phyloP scores from a whole-genome alignment of 2,329 filamentous ascomycete genomes.

The Colletotrichum camelliae region DNA sequence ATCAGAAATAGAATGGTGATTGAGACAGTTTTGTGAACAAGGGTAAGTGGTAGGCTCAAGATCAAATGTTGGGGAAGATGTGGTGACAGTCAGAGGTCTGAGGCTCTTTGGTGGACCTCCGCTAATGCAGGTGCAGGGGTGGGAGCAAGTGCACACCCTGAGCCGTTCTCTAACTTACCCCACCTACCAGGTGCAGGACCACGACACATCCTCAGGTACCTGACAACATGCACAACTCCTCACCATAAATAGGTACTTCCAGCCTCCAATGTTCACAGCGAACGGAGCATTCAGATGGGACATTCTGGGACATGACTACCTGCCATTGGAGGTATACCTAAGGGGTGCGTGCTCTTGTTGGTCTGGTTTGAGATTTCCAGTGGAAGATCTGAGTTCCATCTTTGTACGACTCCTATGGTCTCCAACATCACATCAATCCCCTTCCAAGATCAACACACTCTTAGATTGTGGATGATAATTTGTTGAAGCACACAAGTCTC shows the following conservation, averaged over 20 bases:
- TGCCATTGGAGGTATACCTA: background rate
- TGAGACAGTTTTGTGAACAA: background rate
- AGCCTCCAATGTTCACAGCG: background rate
- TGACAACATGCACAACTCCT: background rate
- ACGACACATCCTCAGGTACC: background rate
- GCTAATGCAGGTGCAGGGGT: background rate
- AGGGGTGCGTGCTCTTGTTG: background rate
- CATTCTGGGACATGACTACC: background rate
- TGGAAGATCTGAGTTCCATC: background rate
- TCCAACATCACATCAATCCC: background rate
- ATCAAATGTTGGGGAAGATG: background rate
- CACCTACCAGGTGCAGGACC: background rate
- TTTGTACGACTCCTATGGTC: background rate
- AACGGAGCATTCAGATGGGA: background rate
- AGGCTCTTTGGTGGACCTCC: background rate
- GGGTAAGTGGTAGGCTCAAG: background rate
- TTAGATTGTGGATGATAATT: background rate
- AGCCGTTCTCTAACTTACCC: background rate
- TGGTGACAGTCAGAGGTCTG: background rate
- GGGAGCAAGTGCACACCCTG: background rate
- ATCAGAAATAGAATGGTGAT: background rate
- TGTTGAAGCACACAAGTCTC: background rate
- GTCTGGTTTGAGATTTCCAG: background rate
- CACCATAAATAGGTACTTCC: background rate
- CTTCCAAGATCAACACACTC: background rate